These are phyloP conservation scores for Haplosporangium sp. DNA, from an alignment of 371 early-diverging fungal species.

Conservation along the genomic window DNA sequence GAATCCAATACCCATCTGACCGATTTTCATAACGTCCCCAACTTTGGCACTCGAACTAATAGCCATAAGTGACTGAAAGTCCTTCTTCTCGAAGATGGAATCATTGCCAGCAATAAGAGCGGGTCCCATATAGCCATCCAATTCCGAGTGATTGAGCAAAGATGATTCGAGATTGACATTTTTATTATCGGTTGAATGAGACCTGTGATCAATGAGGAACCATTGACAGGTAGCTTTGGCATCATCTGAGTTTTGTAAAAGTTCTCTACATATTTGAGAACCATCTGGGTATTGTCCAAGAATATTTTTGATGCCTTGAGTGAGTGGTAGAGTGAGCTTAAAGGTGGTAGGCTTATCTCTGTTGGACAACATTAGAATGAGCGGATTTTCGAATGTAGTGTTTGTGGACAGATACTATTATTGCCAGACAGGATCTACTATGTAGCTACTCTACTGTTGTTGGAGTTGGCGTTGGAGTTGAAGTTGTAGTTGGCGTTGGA, in stretches of 20 bases:
- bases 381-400: no score
- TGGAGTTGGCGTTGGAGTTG: no score
- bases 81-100: constrained; percentile 19
- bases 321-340: constrained; percentile 13
- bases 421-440: no score
- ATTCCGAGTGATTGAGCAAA: background rate
- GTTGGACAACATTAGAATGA: no score
- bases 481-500: no score
- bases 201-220: constrained; percentile 34
- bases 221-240: constrained; percentile 23
- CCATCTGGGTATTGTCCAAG: constrained; percentile 46
- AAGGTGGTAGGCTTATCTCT: no score
- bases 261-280: constrained; percentile 36
- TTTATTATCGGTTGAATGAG: background rate
- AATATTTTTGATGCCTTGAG: constrained; percentile 20
- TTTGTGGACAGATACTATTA: no score
- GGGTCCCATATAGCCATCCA: constrained; percentile 39
- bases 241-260: constrained; percentile 46
- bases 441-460: no score
- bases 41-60: constrained; percentile 24
- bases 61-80: constrained; percentile 25
- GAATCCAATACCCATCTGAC: constrained; percentile 32
- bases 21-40: constrained; percentile 23
- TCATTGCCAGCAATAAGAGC: constrained; percentile 43
- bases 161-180: no score